Evolutionary conservation across 805 yeast genomes (phyloP).

Genomic region (Candida orba): DNA sequence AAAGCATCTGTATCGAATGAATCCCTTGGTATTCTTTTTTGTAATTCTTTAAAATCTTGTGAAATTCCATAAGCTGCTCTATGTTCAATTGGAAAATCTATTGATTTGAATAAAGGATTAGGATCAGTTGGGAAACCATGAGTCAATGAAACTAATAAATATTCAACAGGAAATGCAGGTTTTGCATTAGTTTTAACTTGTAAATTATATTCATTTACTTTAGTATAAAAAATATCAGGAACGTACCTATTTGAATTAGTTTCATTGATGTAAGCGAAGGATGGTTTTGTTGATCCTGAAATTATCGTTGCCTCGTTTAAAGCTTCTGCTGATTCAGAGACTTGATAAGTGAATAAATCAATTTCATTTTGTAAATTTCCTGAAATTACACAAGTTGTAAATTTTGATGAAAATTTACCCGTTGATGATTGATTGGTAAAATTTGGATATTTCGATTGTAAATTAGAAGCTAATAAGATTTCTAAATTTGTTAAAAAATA

Average conservation of each 20-base stretch:
- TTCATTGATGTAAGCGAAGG: constrained; percentile 72
- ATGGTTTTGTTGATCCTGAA: constrained; percentile 84
- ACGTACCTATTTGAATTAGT: constrained; percentile 75
- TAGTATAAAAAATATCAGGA: constrained; percentile 86
- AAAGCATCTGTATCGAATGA: constrained; percentile 22
- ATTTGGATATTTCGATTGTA: constrained; percentile 64
- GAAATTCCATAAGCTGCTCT: constrained; percentile 67
- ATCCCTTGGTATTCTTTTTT: constrained; percentile 38
- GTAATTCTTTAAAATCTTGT: constrained; percentile 56
- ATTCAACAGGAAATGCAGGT: constrained; percentile 92
- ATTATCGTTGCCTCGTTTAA: constrained; percentile 80
- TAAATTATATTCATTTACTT: constrained; percentile 79
- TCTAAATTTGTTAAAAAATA: constrained; percentile 88
- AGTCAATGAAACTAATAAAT: constrained; percentile 74
- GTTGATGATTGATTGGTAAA: constrained; percentile 53
- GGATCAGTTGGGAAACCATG: constrained; percentile 83
- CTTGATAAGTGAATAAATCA: constrained; percentile 88
- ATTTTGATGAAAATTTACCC: constrained; percentile 75
- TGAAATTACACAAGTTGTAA: constrained; percentile 85
- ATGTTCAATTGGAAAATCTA: constrained; percentile 69
- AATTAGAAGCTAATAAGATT: constrained; percentile 70
- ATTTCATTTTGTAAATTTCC: constrained; percentile 89
- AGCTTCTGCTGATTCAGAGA: constrained; percentile 80
- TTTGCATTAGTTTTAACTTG: constrained; percentile 84
- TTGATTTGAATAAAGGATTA: constrained; percentile 40